phyloP scores from a whole-genome alignment of 495 filamentous ascomycete genomes.

The Lasiosphaeria hispida region DNA sequence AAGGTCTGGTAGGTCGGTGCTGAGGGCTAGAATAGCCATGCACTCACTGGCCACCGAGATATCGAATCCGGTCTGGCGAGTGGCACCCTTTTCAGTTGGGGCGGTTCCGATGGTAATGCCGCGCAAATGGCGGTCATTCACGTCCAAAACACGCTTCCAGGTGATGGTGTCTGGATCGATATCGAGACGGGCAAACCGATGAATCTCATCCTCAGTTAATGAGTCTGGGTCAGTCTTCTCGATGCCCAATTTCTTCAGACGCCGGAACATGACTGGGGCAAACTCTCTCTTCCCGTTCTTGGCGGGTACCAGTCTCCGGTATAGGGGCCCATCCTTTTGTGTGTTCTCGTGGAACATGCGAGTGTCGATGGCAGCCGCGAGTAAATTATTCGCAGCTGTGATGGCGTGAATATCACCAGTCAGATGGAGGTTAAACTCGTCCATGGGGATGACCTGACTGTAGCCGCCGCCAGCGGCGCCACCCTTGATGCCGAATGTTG shows the following conservation, averaged over 20 bases:
- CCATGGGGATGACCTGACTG: constrained; percentile 99
- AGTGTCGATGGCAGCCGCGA: constrained; percentile 97
- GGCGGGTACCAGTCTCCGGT: constrained; percentile 79
- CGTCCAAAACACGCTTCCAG: constrained; percentile 92
- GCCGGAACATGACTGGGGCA: constrained; percentile 82
- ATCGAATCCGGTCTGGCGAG: constrained; percentile 86
- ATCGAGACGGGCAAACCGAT: constrained; percentile 83
- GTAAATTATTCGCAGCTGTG: constrained; percentile 93
- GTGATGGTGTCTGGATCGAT: constrained; percentile 97
- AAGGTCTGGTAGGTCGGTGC: constrained; percentile 84
- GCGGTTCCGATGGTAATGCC: constrained; percentile 84
- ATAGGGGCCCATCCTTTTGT: constrained; percentile 87
- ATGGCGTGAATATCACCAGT: constrained; percentile 98
- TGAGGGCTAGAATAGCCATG: constrained; percentile 96
- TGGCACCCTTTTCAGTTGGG: constrained; percentile 82
- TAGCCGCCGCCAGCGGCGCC: constrained; percentile 96
- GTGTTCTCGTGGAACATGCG: constrained; percentile 97
- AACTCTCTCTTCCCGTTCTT: constrained; percentile 90
- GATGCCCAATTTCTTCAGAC: constrained; percentile 92
- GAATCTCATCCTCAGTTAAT: constrained; percentile 84
- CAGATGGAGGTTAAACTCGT: constrained; percentile 97
- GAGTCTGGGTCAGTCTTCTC: constrained; percentile 90
- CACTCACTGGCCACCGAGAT: constrained; percentile 97
- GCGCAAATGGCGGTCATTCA: constrained; percentile 92
- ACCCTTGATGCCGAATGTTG: constrained; percentile 98